Evolutionary conservation across 192 early-diverging fungal genomes (phyloP).

Genomic region (Phlyctochytrium arcticum): DNA sequence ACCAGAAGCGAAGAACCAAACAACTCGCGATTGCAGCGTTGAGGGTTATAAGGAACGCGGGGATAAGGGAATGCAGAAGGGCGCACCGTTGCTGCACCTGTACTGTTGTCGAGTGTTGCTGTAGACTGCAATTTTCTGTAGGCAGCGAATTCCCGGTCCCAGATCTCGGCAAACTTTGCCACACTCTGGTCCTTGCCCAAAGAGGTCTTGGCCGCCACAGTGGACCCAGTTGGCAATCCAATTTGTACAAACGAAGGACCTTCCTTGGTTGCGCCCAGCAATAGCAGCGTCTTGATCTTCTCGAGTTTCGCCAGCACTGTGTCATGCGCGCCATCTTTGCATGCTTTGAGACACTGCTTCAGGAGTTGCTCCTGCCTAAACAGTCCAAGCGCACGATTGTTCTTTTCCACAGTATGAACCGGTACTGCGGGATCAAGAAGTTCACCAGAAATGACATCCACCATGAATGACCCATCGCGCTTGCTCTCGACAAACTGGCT

Average conservation of each 20-base stretch:
- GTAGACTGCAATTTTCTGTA: background rate
- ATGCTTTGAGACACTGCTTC: constrained; percentile 40
- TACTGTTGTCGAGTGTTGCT: background rate
- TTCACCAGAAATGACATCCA: constrained; percentile 40
- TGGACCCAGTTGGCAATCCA: constrained; percentile 19
- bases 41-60: constrained; percentile 24
- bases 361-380: constrained; percentile 69
- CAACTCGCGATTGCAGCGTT: constrained; percentile 5
- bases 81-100: background rate
- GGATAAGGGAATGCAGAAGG: constrained; percentile 47
- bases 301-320: constrained; percentile 8
- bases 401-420: constrained; percentile 14
- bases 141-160: constrained; percentile 32
- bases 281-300: constrained; percentile 8
- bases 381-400: constrained; percentile 57
- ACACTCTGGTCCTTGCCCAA: constrained; percentile 3
- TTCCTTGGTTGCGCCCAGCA: background rate
- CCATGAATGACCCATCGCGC: constrained; percentile 57
- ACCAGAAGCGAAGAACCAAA: constrained; percentile 41
- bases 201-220: background rate
- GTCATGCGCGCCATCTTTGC: constrained; percentile 31
- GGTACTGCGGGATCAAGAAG: constrained; percentile 1
- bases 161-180: constrained; percentile 16
- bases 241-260: constrained; percentile 43
- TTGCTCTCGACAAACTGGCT: constrained; percentile 62